phyloP scores from a whole-genome alignment of 2,329 filamentous ascomycete species.

The Alternaria arborescens region DNA sequence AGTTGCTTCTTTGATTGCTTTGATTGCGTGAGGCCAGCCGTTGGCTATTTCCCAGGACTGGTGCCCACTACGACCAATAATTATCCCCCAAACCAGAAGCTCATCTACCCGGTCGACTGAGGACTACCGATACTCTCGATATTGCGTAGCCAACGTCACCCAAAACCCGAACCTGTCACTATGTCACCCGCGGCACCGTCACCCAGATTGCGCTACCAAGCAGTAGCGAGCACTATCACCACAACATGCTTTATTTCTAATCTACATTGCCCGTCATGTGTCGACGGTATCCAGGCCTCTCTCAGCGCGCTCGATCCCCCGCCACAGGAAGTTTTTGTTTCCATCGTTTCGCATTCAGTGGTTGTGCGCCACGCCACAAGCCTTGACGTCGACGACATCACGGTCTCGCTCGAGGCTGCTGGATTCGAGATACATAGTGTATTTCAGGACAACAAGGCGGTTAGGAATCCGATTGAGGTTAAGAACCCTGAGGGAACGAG shows the following conservation, averaged over 20 bases:
- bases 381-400: conserved; percentile 53
- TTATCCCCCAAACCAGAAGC: conserved; percentile 21
- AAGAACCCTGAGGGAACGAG: conserved; percentile 21
- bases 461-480: conserved; percentile 25
- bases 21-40: conserved; percentile 32
- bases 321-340: conserved; percentile 69
- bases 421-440: conserved; percentile 68
- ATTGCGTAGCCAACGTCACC: conserved; percentile 26
- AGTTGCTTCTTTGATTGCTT: conserved; percentile 29
- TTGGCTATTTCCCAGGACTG: conserved; percentile 25
- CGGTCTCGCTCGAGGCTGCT: conserved; percentile 61
- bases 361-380: conserved; percentile 64
- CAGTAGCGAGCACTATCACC: conserved; percentile 28
- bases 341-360: conserved; percentile 75
- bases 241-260: conserved; percentile 75
- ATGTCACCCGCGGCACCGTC: conserved; percentile 27
- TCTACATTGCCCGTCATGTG: conserved; percentile 80
- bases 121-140: conserved; percentile 15
- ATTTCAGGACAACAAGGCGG: conserved; percentile 40
- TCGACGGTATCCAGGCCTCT: conserved; percentile 69
- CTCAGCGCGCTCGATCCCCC: conserved; percentile 60
- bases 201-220: conserved; percentile 22
- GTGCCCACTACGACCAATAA: conserved; percentile 19
- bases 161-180: not conserved
- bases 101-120: conserved; percentile 11